Conservation (phyloP, 768 basidiomycete genomes). For the Lactifluus subvellereus region DNA sequence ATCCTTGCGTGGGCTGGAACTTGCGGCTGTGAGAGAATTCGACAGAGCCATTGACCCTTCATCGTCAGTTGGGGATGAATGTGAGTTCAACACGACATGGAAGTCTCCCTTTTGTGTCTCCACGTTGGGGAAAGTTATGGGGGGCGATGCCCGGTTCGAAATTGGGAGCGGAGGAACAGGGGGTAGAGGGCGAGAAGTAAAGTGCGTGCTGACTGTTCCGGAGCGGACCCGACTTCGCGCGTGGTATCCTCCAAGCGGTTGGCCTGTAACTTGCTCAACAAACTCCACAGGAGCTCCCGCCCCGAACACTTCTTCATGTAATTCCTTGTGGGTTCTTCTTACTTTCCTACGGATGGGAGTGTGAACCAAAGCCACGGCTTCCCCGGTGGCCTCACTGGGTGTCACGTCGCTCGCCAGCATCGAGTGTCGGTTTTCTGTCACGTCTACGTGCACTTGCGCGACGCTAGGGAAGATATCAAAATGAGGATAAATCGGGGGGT, state of each 20-base stretch:
- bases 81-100: not conserved
- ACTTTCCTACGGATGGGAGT: not conserved
- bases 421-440: not conserved
- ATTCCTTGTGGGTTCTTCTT: constrained; percentile 2
- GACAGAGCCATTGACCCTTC: constrained; percentile 1
- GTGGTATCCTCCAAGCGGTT: not conserved
- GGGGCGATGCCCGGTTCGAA: not conserved
- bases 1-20: constrained; percentile 4
- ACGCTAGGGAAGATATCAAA: constrained; percentile 26
- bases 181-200: constrained; percentile 18
- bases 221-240: constrained; percentile 22
- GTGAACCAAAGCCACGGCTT: not conserved
- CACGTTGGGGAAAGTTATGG: not conserved
- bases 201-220: constrained; percentile 18
- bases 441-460: not conserved
- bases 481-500: constrained; percentile 28
- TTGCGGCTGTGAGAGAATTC: not conserved
- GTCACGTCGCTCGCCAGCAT: not conserved
- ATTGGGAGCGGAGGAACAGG: constrained; percentile 24
- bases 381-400: not conserved
- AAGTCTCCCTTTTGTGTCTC: not conserved
- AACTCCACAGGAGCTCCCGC: not conserved
- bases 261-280: not conserved
- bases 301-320: constrained; percentile 11
- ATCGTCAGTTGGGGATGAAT: not conserved